phyloP scores from a whole-genome alignment of 2,329 filamentous ascomycete species.

The Fusarium acutatum region DNA sequence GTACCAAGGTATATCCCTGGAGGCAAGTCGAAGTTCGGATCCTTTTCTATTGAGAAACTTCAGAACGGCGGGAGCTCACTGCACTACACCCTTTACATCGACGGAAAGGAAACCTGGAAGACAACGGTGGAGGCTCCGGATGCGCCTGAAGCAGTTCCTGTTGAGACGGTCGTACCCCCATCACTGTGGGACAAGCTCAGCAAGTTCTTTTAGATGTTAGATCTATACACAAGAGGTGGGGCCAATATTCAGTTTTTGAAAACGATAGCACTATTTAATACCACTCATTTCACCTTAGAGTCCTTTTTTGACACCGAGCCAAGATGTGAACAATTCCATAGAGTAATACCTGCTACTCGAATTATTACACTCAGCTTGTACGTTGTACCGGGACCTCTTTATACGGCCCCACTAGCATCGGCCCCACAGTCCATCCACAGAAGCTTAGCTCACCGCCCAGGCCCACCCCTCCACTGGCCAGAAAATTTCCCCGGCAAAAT shows the following conservation, averaged over 20 bases:
- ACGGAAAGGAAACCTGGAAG: slow-evolving; percentile 83
- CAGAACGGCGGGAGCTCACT: slow-evolving; percentile 71
- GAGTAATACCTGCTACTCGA: background rate
- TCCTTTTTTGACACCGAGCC: background rate
- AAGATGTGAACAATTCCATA: background rate
- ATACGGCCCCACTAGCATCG: slow-evolving; percentile 11
- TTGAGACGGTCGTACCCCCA: slow-evolving; percentile 36
- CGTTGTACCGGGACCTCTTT: background rate
- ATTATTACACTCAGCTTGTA: too few species aligned
- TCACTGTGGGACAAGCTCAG: slow-evolving; percentile 59
- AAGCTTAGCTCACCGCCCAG: slow-evolving; percentile 39
- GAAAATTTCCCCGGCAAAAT: slow-evolving; percentile 42
- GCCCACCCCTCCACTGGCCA: slow-evolving; percentile 35
- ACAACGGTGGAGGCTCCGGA: slow-evolving; percentile 60
- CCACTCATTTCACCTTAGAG: background rate
- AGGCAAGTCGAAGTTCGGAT: slow-evolving; percentile 88
- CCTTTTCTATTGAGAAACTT: slow-evolving; percentile 73
- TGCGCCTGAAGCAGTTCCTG: slow-evolving; percentile 36
- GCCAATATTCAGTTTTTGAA: background rate
- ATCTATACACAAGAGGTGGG: background rate
- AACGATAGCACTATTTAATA: slow-evolving; percentile 5
- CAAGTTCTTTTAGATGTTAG: slow-evolving; percentile 19
- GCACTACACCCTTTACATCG: slow-evolving; percentile 82
- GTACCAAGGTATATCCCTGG: slow-evolving; percentile 74
- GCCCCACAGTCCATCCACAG: slow-evolving; percentile 13